Base-by-base conservation (phyloP, 2,329 filamentous ascomycete species). In the Aspergillus alliaceus region DNA sequence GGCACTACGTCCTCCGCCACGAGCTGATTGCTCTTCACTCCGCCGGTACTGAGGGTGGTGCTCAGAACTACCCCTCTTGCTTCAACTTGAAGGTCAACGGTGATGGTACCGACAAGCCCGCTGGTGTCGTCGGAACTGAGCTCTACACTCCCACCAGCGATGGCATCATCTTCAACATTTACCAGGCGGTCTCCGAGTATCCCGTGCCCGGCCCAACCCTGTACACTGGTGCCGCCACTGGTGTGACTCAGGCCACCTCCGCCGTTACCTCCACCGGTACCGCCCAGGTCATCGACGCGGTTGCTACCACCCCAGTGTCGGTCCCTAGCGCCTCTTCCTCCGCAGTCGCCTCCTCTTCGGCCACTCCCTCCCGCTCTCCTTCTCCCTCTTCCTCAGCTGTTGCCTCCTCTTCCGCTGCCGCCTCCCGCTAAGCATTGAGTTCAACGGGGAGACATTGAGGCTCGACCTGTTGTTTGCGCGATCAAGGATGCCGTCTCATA, bases 91-190 rank as follows among this genome's bases (percentile, higher is more conserved):
- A 83, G 63, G 73, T 86, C 62, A 80, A 79, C 24, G 82, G 83
- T 47, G 82, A 79, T 18, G 77, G 79, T 22, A 76, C 74, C 12
- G 71, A 64, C 47, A 59, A 75, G 48, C 77, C 79, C 6, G 65
- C 70, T 32, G 84, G 83, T 57, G 76, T 75, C 6, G 64, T 75
- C 2, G 83, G 78, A 15, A 83, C 79, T 4, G 70, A 73, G 46
- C 75, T 86, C 9, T 87, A 86, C 77, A 82, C 73, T 44, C 72
- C 75, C 56, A 70, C 72, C 51, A 83, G 85, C 64, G 71, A 80
- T 9, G 85, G 84, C 52, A 81, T 87, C 64, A 60, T 77, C 60
- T 74, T 84, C 76, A 81, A 82, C 77, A 78, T 86, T 71, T 86
- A 85, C 77, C 64, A 72, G 34, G 64, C 68, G 18, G 64, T 78